Base-by-base conservation (phyloP, 805 yeast species). In the Ogataea henricii region DNA sequence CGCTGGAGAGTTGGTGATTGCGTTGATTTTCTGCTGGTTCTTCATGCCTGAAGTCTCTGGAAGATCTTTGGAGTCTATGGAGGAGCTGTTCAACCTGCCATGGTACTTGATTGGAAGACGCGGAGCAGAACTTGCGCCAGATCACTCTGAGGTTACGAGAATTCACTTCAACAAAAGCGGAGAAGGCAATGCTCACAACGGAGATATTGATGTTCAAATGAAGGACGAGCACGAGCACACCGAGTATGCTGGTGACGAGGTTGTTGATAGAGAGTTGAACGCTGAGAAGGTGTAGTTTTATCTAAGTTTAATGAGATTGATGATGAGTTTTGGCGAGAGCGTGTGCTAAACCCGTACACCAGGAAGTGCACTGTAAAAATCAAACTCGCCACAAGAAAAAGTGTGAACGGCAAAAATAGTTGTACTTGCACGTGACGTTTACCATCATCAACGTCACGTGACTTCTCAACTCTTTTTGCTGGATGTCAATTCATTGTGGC, bases 91-190 rank as follows among this genome's bases (percentile, higher is more conserved):
- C 67, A 67, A 62, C 57, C 68, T 77, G 40, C 84, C 83, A 45
- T 80, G 84, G 84, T 77, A 78, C 60, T 54, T 77, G 44, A 69
- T 80, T 53, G 85, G 85, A 39, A 70, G 84, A 65, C 72, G 65
- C 47, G 83, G 83, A 58, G 71, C 75, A 26, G 64, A 68, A 52
- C 67, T 79, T 52, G 75, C 79, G 50, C 82, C 83, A 27, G 82
- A 79, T 56, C 54, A 68, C 42, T 49, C 54, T 23, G 56, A 55
- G 43, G 47, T 55, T 36, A 55, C 48, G 35, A 37, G 53, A 26
- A 38, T 55, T 23, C 56, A 55, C 39, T 43, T 34, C 47, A 39
- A 47, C 47, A 29, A 41, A 13, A 22, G 36, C 12, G 51, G 50
- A 4, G 36, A 37, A 8, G 56, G 58, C 7, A 52, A 48, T 35